phyloP scores from a whole-genome alignment of 768 basidiomycete genomes.

The Calocybe cyanea region DNA sequence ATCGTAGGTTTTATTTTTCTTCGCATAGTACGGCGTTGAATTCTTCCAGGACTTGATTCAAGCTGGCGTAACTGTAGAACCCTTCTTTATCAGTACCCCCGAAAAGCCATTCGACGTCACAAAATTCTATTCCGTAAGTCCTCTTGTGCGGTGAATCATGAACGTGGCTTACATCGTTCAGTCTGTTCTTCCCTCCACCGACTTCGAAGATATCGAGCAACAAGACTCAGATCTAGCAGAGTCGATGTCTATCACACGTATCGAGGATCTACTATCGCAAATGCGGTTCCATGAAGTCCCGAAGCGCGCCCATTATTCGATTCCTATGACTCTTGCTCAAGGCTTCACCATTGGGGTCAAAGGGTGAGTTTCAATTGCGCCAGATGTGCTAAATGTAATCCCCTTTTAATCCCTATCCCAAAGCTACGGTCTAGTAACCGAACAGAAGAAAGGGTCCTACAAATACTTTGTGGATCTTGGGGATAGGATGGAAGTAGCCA shows the following conservation, averaged over 20 bases:
- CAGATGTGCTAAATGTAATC: background rate
- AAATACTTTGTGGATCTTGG: constrained; percentile 82
- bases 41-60: constrained; percentile 71
- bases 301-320: constrained; percentile 78
- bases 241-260: constrained; percentile 71
- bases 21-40: background rate
- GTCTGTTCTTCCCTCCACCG: constrained; percentile 58
- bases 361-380: constrained; percentile 42
- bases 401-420: background rate
- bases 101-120: constrained; percentile 65
- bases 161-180: constrained; percentile 20
- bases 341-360: constrained; percentile 77
- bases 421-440: constrained; percentile 86
- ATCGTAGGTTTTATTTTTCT: constrained; percentile 36
- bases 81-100: constrained; percentile 80
- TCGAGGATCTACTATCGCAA: constrained; percentile 73
- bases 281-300: constrained; percentile 81
- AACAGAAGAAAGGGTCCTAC: constrained; percentile 81
- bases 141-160: background rate
- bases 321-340: constrained; percentile 77
- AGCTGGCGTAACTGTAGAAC: constrained; percentile 75
- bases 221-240: constrained; percentile 49
- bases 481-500: constrained; percentile 73
- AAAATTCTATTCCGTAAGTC: constrained; percentile 72
- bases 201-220: constrained; percentile 52